Evolutionary conservation across 106 monocot species (phyloP), one percentile per base, ranked within the genome.

Genomic region (Allium sativum): DNA sequence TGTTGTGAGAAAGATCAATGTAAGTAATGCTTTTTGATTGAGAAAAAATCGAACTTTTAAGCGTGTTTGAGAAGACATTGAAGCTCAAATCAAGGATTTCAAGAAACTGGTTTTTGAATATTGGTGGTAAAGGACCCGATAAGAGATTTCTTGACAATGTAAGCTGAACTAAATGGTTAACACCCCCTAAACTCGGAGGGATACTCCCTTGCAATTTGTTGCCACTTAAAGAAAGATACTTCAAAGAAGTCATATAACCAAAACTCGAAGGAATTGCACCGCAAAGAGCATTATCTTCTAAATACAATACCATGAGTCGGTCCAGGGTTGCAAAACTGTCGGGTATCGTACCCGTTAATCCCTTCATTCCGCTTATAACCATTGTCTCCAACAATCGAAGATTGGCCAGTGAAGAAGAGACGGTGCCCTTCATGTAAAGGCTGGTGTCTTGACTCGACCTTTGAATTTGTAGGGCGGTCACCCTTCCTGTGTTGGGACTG

Each of bases 231-330:
- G 93, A 89, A 1, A 94, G 44, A 7, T 58, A 68, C 20, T 72
- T 76, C 21, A 89, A 62, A 0, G 68, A 75, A 7, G 12, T 4
- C 56, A 93, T 16, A 45, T 13, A 19, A 10, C 87, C 77, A 15
- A 93, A 60, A 61, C 76, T 69, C 18, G 75, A 18, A 62, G 93
- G 93, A 54, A 89, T 70, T 16, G 20, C 7, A 8, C 92, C 92
- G 31, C 67, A 18, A 20, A 89, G 74, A 65, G 59, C 53, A 58
- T 74, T 80, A 61, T 83, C 71, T 66, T 93, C 89, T 9, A 93
- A 72, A 73, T 89, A 93, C 42, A 93, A 78, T 58, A 85, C 80
- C 3, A 66, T 86, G 85, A 93, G 93, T 9, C 73, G 55, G 11
- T 42, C 46, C 13, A 93, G 59, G 52, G 42, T 54, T 4, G 89